phyloP scores from a whole-genome alignment of 768 basidiomycete species.

The Lyophyllum shimeji region DNA sequence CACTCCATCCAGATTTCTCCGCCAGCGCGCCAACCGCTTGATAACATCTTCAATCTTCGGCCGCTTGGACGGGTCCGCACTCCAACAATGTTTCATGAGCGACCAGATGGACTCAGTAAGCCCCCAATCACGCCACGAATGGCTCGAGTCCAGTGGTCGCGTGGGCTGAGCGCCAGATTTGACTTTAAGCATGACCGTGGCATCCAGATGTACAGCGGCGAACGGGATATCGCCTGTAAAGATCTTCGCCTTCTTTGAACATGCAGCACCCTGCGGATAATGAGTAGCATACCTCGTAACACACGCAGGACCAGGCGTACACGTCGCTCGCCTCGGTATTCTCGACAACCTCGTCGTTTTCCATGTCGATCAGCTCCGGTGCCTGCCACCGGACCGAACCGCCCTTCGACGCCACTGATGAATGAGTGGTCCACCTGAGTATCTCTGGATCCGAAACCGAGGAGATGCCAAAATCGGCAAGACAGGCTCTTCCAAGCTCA shows the following conservation, averaged over 20 bases:
- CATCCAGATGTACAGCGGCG: not conserved
- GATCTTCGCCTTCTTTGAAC: not conserved
- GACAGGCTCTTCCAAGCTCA: not conserved
- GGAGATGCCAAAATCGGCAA: not conserved
- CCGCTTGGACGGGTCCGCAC: not conserved
- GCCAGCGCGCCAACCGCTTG: not conserved
- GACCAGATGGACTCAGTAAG: constrained; percentile 3
- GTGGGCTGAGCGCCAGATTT: not conserved
- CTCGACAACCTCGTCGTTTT: not conserved
- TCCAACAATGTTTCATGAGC: constrained; percentile 4
- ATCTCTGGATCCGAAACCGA: not conserved
- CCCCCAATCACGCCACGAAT: not conserved
- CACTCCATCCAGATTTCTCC: not conserved
- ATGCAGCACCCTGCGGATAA: not conserved
- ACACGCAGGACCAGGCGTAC: constrained; percentile 6
- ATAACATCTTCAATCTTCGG: not conserved
- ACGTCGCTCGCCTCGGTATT: constrained; percentile 3
- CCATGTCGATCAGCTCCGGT: constrained; percentile 3
- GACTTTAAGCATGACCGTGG: not conserved
- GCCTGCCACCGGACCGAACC: constrained; percentile 8
- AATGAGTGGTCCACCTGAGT: not conserved
- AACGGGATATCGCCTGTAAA: not conserved
- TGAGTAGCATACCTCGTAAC: not conserved
- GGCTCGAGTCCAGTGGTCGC: not conserved
- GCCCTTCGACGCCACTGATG: not conserved